A percentile compares a stretch with the other conserved stretches of the same genome.
Conservation (phyloP, 163 green algal species). For the Scenedesmus sp. region DNA sequence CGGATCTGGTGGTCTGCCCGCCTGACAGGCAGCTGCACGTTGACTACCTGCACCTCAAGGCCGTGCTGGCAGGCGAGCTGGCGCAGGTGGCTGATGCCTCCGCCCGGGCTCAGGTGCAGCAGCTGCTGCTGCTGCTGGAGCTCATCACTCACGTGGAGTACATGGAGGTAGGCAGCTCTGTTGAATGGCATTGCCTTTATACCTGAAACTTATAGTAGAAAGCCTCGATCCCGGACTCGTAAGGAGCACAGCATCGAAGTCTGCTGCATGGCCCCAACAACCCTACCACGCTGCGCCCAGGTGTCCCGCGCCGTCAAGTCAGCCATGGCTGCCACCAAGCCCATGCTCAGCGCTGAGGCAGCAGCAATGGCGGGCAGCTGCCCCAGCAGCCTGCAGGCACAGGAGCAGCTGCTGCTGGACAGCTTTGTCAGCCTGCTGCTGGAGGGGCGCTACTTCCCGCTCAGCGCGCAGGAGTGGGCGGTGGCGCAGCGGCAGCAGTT, state of each 20-base stretch:
- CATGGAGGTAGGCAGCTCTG: background rate
- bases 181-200: background rate
- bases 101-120: background rate
- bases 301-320: background rate
- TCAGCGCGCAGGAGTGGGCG: conserved; percentile 62
- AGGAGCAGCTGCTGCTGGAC: conserved; percentile 32
- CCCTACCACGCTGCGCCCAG: background rate
- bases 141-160: conserved; percentile 28
- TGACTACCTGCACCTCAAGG: conserved; percentile 26
- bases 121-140: conserved; percentile 37
- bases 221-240: background rate
- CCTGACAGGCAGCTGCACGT: conserved; percentile 15
- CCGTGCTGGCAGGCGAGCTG: background rate
- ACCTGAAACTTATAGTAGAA: background rate
- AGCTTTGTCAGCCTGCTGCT: conserved; percentile 55
- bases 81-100: background rate
- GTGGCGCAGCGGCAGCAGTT: conserved; percentile 63
- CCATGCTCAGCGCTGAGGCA: background rate
- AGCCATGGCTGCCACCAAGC: background rate
- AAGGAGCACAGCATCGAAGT: background rate
- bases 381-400: background rate
- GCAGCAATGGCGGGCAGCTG: background rate
- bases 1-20: conserved; percentile 4
- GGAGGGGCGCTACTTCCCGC: conserved; percentile 59
- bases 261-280: background rate